phyloP scores from a whole-genome alignment of 129 eudicot species.

The Scalesia atractyloides region DNA sequence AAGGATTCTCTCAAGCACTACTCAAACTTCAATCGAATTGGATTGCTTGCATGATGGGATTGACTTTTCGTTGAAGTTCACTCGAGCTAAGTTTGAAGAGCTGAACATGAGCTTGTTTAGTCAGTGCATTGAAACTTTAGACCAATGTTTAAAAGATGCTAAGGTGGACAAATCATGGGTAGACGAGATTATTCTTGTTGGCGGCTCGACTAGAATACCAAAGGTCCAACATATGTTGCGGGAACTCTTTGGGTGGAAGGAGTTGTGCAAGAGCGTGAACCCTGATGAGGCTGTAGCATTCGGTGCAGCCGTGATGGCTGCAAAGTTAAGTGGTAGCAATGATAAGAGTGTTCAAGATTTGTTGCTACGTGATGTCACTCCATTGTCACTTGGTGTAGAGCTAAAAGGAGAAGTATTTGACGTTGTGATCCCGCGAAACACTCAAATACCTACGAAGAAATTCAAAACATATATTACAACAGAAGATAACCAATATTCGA shows the following conservation, averaged over 20 bases:
- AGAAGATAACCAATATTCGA: not conserved
- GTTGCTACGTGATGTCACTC: conserved; percentile 18
- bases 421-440: conserved; percentile 29
- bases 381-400: conserved; percentile 24
- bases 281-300: conserved; percentile 27
- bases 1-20: conserved; percentile 28
- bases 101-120: conserved; percentile 11
- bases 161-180: conserved; percentile 17
- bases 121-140: conserved; percentile 10
- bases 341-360: not conserved
- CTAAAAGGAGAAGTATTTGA: not conserved
- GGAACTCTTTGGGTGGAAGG: conserved; percentile 16
- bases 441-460: conserved; percentile 20
- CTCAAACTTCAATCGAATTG: conserved; percentile 21
- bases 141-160: conserved; percentile 21
- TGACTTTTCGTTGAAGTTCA: conserved; percentile 28
- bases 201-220: conserved; percentile 36
- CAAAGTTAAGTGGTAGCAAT: conserved; percentile 18
- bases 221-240: conserved; percentile 29
- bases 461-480: not conserved
- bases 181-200: conserved; percentile 24
- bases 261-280: conserved; percentile 22
- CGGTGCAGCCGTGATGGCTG: conserved; percentile 23
- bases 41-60: conserved; percentile 27
- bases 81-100: conserved; percentile 32